Evolutionary conservation across 1,284 basidiomycete genomes (phyloP).

Genomic region (Ustilago crameri): DNA sequence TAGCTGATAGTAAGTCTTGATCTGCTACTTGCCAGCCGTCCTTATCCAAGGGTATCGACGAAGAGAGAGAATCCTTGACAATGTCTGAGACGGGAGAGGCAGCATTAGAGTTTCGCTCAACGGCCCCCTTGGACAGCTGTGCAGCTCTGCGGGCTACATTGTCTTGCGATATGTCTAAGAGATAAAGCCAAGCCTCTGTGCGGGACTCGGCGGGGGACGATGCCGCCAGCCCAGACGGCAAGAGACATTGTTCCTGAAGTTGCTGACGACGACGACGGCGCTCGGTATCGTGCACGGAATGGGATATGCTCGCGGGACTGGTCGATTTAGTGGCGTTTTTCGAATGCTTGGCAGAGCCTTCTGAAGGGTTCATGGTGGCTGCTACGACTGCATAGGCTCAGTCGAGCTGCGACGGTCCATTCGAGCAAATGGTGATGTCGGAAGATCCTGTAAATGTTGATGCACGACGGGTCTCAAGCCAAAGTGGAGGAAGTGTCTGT

Average conservation of each 20-base stretch:
- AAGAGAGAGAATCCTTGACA: conserved; percentile 1
- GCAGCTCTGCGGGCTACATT: background rate
- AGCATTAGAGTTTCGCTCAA: background rate
- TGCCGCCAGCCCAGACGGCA: conserved; percentile 1
- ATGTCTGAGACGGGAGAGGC: background rate
- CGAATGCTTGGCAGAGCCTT: background rate
- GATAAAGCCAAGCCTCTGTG: conserved; percentile 16
- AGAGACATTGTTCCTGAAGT: conserved; percentile 21
- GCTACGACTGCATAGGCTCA: too few species aligned
- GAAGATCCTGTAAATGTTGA: too few species aligned
- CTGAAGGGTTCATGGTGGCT: background rate
- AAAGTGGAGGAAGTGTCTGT: too few species aligned
- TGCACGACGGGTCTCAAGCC: too few species aligned
- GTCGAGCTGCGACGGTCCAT: too few species aligned
- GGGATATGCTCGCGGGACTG: background rate
- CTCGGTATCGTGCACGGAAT: background rate
- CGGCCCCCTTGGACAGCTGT: background rate
- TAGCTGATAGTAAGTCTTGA: background rate
- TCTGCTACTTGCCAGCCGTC: conserved; percentile 49
- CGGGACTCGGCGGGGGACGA: background rate
- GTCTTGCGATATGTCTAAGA: conserved; percentile 15
- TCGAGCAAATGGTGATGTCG: too few species aligned
- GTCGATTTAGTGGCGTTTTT: background rate
- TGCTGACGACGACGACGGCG: conserved; percentile 9
- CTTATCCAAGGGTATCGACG: conserved; percentile 31